Base-by-base conservation (phyloP, 768 basidiomycete genomes). In the Mycena galopus region DNA sequence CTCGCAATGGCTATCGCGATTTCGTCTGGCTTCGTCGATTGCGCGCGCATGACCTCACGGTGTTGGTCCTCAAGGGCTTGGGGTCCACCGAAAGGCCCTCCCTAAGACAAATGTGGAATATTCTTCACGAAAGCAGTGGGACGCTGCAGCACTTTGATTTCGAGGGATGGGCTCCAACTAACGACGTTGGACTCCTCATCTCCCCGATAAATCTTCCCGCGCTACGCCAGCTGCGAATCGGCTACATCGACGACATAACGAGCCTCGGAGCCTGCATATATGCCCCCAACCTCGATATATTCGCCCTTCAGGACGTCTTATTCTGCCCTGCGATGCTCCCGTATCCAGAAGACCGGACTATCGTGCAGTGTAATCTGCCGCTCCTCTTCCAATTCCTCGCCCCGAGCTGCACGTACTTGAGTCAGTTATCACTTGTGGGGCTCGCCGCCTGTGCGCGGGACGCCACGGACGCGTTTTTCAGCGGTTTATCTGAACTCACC, bases 121-220 rank as follows among this genome's bases (percentile, higher is more conserved):
- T 67, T 29, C 58, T 67, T 23, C 16, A 27, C 19, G 32, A 59
- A 12, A 60, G 66, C 25, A 37, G 33, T 4, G 39, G 10, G 33
- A 67, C 66, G 7, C 58, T 67, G n/a, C 51, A 33, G 14, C 42
- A 60, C 47, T 37, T 67, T 25, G 66, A 67, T 14, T 67, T 67
- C 17, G 66, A 67, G 42, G 66, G 66, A 44, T 60, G 66, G 58
- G 66, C 66, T 4, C 58, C 66, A 27, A 35, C 42, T 12, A 51
- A 50, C 44, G 58, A 60, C n/a, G 11, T 60, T 14, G 37, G 23
- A 23, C 7, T 37, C 12, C 9, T 32, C 35, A 42, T 60, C 27
- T 12, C 35, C 5, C 59, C 66, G 2, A 32, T 67, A 21, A 33
- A 23, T 14, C 57, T 67, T 6, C 44, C 56, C 17, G 30, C 30